Evolutionary conservation across 2,329 filamentous ascomycete species (phyloP).

Genomic region (Ascochyta clinopodiicola): DNA sequence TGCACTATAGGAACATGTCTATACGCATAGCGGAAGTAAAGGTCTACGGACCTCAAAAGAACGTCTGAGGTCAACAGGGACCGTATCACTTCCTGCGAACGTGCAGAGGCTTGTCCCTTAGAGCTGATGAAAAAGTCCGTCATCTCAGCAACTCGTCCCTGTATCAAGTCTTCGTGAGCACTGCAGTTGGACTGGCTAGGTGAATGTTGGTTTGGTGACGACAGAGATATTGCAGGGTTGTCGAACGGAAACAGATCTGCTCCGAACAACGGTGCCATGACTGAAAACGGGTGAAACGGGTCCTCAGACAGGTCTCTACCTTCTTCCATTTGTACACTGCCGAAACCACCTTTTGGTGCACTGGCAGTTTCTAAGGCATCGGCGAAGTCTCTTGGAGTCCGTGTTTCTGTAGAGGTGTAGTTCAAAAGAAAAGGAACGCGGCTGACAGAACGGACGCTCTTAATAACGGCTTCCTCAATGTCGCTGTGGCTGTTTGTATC

Average conservation of each 20-base stretch:
- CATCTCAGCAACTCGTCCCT: background rate
- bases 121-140: background rate
- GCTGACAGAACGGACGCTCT: background rate
- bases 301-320: background rate
- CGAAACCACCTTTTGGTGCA: too few relatives aligned
- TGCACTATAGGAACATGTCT: constrained; percentile 4
- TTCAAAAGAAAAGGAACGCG: constrained; percentile 6
- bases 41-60: background rate
- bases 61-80: background rate
- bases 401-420: background rate
- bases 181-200: background rate
- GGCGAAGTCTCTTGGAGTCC: background rate
- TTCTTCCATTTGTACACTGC: too few relatives aligned
- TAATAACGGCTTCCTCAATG: too few relatives aligned
- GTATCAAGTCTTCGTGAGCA: background rate
- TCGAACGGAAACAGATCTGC: background rate
- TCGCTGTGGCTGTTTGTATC: too few relatives aligned
- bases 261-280: background rate
- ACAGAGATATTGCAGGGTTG: background rate
- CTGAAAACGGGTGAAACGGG: background rate
- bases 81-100: background rate
- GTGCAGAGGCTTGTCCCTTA: background rate
- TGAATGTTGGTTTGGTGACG: background rate
- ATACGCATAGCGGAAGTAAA: background rate
- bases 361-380: background rate